Evolutionary conservation across 2,329 filamentous ascomycete genomes (phyloP).

Genomic region (Alternaria sp.): DNA sequence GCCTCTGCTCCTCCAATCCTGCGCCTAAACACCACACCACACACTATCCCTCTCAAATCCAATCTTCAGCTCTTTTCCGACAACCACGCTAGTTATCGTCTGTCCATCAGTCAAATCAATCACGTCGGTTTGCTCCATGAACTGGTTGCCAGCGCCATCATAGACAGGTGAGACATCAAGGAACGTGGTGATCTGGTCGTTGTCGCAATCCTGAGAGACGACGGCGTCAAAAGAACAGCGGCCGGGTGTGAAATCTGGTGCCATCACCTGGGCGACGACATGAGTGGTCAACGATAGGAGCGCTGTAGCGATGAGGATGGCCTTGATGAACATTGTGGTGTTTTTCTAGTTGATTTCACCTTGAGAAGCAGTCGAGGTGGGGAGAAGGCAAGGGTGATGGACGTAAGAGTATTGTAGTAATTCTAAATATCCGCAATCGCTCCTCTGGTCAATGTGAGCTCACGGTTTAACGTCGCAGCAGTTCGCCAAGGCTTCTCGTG

Average conservation of each 20-base stretch:
- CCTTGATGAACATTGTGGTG: background rate
- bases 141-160: slow-evolving; percentile 1
- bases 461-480: background rate
- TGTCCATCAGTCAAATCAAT: slow-evolving; percentile 1
- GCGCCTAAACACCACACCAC: slow-evolving; percentile 1
- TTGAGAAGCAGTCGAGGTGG: background rate
- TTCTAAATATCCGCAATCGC: too few species aligned
- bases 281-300: background rate
- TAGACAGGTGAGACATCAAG: slow-evolving; percentile 1
- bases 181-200: background rate
- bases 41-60: slow-evolving; percentile 4
- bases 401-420: background rate
- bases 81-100: slow-evolving; percentile 1
- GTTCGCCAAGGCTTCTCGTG: background rate
- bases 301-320: background rate
- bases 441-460: background rate
- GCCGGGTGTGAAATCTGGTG: slow-evolving; percentile 2
- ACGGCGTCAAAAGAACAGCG: slow-evolving; percentile 1
- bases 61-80: background rate
- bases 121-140: slow-evolving; percentile 3
- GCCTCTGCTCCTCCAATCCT: slow-evolving; percentile 10
- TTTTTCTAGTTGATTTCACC: background rate
- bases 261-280: background rate
- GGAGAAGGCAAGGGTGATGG: background rate
- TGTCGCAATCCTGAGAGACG: background rate